Evolutionary conservation across 2,329 filamentous ascomycete species (phyloP), one percentile per base, ranked within the genome.

Genomic region (Botrytis medusae): DNA sequence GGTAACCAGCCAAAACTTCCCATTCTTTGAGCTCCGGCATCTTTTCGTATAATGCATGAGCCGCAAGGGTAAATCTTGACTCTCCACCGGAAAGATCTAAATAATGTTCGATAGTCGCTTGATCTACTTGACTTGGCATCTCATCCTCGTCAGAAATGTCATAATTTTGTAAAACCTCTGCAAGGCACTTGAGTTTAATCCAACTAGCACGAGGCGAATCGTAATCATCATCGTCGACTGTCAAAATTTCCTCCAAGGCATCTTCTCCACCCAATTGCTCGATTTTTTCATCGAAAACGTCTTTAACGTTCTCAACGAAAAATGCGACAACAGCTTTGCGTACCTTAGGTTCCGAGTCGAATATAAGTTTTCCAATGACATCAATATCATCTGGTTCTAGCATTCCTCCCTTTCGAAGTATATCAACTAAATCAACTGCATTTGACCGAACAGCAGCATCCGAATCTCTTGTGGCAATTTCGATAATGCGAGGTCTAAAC

Each of bases 361-460:
- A 98, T 18, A 98, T 91, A 51, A 98, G 87, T 79, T 92, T 91
- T 60, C 95, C 95, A 64, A 98, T 89, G 5, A 90, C 88, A 81
- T 98, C 96, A 74, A 99, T 92, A 81, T 99, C 96, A 77, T 93
- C 90, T 0, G 95, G 95, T 78, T 98, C 95, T 2, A 99, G 87
- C 82, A 98, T 89, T 37, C 94, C 95, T 9, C 91, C 92, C 75
- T 94, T 90, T 72, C 95, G 91, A 72, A 99, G 87, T 37, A 91
- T 87, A 77, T 97, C 93, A 29, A 98, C 89, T 59, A 97, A 87
- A 71, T 93, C 89, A 65, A 99, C 92, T 14, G 93, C 92, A 10
- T 90, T 87, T 12, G 94, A 92, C 51, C 96, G 91, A 44, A 98
- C 94, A 70, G 87, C 88, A 22, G 92, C 85, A 77, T 99, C 96